These are phyloP conservation scores for Pseudogymnoascus sp. DNA, from an alignment of 2,329 filamentous ascomycete species.

Conservation along the genomic window DNA sequence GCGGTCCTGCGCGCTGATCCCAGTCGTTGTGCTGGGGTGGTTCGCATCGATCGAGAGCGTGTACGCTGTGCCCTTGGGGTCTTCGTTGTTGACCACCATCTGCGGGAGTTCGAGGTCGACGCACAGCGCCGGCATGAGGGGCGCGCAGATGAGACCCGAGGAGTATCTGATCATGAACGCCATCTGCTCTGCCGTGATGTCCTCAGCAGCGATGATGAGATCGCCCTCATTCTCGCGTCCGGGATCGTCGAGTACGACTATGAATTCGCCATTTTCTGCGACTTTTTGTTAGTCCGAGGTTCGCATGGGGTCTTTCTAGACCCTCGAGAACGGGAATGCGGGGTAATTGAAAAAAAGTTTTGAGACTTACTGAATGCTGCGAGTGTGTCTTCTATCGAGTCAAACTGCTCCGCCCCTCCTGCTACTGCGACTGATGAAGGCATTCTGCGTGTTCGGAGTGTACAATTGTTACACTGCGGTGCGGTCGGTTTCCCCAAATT, in stretches of 20 bases:
- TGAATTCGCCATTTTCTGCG: conserved; percentile 74
- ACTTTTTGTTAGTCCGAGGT: background rate
- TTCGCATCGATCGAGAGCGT: conserved; percentile 80
- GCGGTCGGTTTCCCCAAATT: background rate
- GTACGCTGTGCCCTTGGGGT: conserved; percentile 88
- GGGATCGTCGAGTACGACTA: conserved; percentile 88
- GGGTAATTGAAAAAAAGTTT: conserved; percentile 4
- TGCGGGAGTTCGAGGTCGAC: conserved; percentile 69
- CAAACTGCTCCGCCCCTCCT: conserved; percentile 40
- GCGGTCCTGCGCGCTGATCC: conserved; percentile 84
- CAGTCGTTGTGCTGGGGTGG: conserved; percentile 68
- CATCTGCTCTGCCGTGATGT: conserved; percentile 82
- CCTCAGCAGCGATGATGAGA: conserved; percentile 84
- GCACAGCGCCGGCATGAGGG: conserved; percentile 64
- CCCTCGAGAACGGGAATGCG: conserved; percentile 10
- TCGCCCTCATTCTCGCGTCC: conserved; percentile 97
- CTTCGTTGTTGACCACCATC: conserved; percentile 71
- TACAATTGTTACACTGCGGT: background rate
- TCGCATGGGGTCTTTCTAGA: conserved; percentile 15
- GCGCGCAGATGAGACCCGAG: conserved; percentile 85
- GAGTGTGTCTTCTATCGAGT: conserved; percentile 58
- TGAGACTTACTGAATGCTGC: conserved; percentile 52
- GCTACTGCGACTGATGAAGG: conserved; percentile 23
- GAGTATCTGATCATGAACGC: conserved; percentile 92
- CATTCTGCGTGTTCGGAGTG: conserved; percentile 16